Conservation (phyloP, 1,284 basidiomycete species). For the Kwoniella shivajii region DNA sequence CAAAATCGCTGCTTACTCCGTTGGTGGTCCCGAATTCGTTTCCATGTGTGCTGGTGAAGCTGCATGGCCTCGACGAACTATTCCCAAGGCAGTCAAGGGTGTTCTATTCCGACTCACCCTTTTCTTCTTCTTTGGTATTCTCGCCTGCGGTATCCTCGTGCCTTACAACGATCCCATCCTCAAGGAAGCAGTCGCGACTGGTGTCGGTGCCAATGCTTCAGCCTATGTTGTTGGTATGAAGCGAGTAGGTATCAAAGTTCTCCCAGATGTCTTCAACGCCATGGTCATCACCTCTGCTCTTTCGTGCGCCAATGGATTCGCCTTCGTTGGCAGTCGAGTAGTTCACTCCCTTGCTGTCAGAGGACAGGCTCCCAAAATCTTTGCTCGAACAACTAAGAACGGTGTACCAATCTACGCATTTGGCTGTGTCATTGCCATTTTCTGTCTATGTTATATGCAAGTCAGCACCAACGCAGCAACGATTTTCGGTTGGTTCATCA, state of each 20-base stretch:
- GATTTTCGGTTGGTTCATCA: conserved; percentile 24
- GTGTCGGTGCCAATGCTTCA: conserved; percentile 22
- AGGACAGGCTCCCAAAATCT: conserved; percentile 20
- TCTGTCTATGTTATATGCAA: conserved; percentile 21
- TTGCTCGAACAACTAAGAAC: conserved; percentile 20
- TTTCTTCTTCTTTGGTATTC: conserved; percentile 60
- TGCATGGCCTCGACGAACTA: conserved; percentile 56
- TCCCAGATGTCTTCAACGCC: conserved; percentile 62
- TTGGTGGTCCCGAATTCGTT: conserved; percentile 39
- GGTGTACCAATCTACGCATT: conserved; percentile 19
- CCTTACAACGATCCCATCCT: conserved; percentile 27
- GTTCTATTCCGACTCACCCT: conserved; percentile 35
- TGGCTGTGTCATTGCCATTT: conserved; percentile 9
- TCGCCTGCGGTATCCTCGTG: conserved; percentile 53
- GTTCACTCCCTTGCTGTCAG: conserved; percentile 16
- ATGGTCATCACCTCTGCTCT: conserved; percentile 76
- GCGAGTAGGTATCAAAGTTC: conserved; percentile 24
- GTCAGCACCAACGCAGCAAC: conserved; percentile 17
- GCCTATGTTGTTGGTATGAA: conserved; percentile 29
- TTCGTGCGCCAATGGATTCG: conserved; percentile 40
- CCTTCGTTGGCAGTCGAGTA: conserved; percentile 13
- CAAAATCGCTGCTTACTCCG: conserved; percentile 37
- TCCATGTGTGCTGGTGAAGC: conserved; percentile 38
- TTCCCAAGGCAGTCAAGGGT: conserved; percentile 54
- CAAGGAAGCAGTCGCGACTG: conserved; percentile 2